Conservation (phyloP, 129 eudicot species). For the Saposhnikovia divaricata region DNA sequence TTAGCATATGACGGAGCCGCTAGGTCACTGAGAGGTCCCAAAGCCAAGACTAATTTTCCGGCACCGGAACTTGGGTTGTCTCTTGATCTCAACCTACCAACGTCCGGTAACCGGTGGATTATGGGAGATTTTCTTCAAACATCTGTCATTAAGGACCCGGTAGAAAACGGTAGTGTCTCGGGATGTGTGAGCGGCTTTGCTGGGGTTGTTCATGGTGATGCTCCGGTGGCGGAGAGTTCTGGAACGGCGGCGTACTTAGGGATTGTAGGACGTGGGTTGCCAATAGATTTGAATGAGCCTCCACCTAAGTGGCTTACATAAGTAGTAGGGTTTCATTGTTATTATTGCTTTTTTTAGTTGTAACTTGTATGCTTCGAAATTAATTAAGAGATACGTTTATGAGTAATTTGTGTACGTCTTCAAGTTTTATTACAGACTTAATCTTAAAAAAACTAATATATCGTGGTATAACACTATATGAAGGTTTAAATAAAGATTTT, state of each 20-base stretch:
- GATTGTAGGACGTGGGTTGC: constrained; percentile 37
- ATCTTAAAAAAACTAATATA: no score
- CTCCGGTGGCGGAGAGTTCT: constrained; percentile 7
- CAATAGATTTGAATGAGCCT: constrained; percentile 45
- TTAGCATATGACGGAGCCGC: constrained; percentile 12
- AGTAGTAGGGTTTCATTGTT: background rate
- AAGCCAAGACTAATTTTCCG: constrained; percentile 12
- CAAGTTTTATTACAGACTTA: no score
- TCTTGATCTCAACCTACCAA: background rate
- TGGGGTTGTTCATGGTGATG: background rate
- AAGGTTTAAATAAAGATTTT: no score
- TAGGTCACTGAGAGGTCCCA: background rate
- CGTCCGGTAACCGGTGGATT: background rate
- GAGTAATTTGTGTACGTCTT: background rate
- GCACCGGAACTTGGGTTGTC: background rate
- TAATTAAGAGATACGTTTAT: background rate
- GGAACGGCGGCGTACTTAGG: constrained; percentile 22
- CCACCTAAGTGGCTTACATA: constrained; percentile 40
- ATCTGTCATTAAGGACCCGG: background rate
- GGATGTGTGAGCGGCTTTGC: background rate
- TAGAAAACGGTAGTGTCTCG: background rate
- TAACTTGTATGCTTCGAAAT: background rate
- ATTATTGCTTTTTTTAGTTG: background rate
- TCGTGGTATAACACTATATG: no score
- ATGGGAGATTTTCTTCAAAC: background rate